Percentiles rank a stretch among this genome's conserved stretches.
Evolutionary conservation across 1,284 basidiomycete species (phyloP).

Genomic region (Sutorius eximius): DNA sequence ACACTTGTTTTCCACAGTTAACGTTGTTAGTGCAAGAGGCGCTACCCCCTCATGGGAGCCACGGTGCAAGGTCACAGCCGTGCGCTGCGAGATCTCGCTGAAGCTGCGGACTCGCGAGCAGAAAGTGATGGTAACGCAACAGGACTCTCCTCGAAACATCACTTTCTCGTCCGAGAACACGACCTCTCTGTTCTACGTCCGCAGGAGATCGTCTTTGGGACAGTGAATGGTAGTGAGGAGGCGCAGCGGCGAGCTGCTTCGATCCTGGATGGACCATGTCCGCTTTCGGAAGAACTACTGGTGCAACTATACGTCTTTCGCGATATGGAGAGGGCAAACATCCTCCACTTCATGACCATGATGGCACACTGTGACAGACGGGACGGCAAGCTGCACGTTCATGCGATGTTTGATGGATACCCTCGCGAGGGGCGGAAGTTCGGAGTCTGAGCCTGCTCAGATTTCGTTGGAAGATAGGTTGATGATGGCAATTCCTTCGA

Average conservation of each 20-base stretch:
- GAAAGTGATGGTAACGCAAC: not conserved
- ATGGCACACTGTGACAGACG: conserved; percentile 23
- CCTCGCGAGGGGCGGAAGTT: conserved; percentile 29
- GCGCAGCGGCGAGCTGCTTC: not conserved
- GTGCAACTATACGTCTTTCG: conserved; percentile 14
- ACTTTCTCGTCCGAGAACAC: conserved; percentile 23
- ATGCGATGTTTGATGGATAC: conserved; percentile 43
- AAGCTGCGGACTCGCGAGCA: not conserved
- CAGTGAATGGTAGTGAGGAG: conserved; percentile 13
- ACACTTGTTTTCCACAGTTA: conserved; percentile 14
- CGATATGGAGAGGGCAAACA: not conserved
- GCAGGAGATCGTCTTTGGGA: conserved; percentile 6
- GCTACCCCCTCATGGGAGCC: conserved; percentile 22
- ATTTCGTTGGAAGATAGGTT: conserved; percentile 41
- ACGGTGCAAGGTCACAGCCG: not conserved
- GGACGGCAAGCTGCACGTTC: conserved; percentile 10
- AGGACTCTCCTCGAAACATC: not conserved
- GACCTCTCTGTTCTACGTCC: conserved; percentile 14
- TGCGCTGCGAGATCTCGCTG: not conserved
- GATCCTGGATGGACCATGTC: conserved; percentile 10
- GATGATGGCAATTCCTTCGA: conserved; percentile 40
- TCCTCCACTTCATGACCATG: conserved; percentile 21
- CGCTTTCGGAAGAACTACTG: conserved; percentile 25
- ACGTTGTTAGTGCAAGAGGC: conserved; percentile 18
- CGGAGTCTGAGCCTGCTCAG: conserved; percentile 16